A percentile compares a stretch with the other conserved stretches of the same genome.
Evolutionary conservation across 2,329 filamentous ascomycete species (phyloP).

Genomic region (Hysterium pulicare): DNA sequence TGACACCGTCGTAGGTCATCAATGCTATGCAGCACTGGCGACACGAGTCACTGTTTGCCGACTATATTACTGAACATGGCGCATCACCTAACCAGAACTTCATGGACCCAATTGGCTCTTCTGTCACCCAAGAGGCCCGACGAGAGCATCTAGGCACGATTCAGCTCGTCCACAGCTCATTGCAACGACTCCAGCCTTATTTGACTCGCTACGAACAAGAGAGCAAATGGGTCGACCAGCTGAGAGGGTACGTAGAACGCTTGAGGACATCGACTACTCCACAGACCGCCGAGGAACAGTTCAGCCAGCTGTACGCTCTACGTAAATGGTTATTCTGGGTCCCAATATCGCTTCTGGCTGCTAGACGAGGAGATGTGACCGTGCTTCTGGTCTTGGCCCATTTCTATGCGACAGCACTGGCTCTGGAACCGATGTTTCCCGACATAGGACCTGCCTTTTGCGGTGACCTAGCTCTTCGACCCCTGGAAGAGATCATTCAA

Average conservation of each 20-base stretch:
- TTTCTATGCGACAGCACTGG: constrained; percentile 83
- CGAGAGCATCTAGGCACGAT: constrained; percentile 55
- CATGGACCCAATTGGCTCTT: constrained; percentile 65
- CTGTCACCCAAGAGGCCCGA: constrained; percentile 52
- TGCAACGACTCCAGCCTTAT: constrained; percentile 44
- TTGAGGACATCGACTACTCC: constrained; percentile 40
- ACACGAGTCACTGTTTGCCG: constrained; percentile 79
- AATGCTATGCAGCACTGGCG: constrained; percentile 90
- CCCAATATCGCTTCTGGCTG: constrained; percentile 77
- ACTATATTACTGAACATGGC: constrained; percentile 76
- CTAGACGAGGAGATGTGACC: constrained; percentile 69
- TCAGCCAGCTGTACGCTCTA: constrained; percentile 82
- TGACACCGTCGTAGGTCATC: constrained; percentile 60
- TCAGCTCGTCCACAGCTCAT: constrained; percentile 38
- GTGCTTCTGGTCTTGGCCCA: constrained; percentile 83
- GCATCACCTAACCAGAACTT: constrained; percentile 34
- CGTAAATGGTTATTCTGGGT: constrained; percentile 96
- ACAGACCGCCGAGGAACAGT: constrained; percentile 70
- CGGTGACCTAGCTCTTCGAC: constrained; percentile 64
- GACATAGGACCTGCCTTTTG: constrained; percentile 86
- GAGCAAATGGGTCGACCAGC: constrained; percentile 47
- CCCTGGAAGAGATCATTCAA: constrained; percentile 81
- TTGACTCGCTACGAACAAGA: constrained; percentile 45
- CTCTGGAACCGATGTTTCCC: constrained; percentile 86
- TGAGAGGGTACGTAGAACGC: constrained; percentile 46